Percentiles rank a stretch among this genome's conserved stretches.
Evolutionary conservation across 2,329 filamentous ascomycete species (phyloP).

Genomic region (Ophiostoma piceae): DNA sequence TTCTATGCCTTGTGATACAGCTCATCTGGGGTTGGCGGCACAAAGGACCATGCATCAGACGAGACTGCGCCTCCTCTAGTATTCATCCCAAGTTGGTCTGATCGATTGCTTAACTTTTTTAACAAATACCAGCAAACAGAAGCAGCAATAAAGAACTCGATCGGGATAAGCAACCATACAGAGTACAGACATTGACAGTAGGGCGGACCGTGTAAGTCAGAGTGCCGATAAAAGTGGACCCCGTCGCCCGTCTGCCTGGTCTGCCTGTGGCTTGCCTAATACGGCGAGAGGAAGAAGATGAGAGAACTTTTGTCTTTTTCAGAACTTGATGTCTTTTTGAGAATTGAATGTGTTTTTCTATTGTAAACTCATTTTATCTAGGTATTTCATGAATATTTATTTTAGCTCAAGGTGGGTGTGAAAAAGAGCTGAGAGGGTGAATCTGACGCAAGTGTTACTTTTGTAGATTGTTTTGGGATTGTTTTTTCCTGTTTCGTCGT

Average conservation of each 20-base stretch:
- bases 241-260: not conserved
- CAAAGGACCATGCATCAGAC: not conserved
- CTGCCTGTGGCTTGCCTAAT: slow-evolving; percentile 9
- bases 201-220: not conserved
- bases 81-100: not conserved
- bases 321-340: no score
- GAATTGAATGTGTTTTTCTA: no score
- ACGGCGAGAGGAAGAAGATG: not conserved
- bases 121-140: no score
- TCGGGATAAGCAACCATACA: not conserved
- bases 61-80: not conserved
- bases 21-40: not conserved
- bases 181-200: not conserved
- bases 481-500: no score
- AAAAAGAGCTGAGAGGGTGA: no score
- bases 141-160: no score
- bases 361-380: no score
- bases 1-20: not conserved
- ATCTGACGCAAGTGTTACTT: no score
- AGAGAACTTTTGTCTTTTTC: not conserved
- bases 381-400: no score
- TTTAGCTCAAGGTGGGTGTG: no score
- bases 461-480: no score
- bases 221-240: not conserved
- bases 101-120: no score